phyloP scores from a whole-genome alignment of 257 asterid genomes.

The Ligustrum vulgare region DNA sequence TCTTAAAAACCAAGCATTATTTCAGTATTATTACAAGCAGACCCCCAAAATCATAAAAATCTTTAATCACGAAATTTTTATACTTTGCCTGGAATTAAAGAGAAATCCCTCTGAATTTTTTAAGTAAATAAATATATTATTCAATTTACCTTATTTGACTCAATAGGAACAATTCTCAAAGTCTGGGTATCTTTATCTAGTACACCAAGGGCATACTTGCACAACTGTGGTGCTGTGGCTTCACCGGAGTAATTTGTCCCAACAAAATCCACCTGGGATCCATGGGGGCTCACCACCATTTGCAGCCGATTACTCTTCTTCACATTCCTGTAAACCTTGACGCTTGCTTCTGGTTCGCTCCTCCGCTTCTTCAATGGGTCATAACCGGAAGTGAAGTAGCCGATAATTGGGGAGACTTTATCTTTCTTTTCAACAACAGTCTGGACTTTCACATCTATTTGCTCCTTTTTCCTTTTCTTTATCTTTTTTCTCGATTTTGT shows the following conservation, averaged over 20 bases:
- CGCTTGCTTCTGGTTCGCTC: constrained; percentile 13
- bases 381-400: constrained; percentile 65
- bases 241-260: constrained; percentile 78
- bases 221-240: constrained; percentile 61
- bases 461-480: neutral
- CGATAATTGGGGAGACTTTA: constrained; percentile 53
- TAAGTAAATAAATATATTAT: too few species aligned
- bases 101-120: too few species aligned
- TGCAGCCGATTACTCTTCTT: constrained; percentile 50
- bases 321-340: constrained; percentile 44
- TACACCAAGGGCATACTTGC: constrained; percentile 68
- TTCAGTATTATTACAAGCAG: too few species aligned
- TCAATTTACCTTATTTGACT: constrained; percentile 48
- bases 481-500: neutral
- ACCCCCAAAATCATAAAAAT: too few species aligned
- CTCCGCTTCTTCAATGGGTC: constrained; percentile 39
- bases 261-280: constrained; percentile 56
- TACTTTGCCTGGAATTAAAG: too few species aligned
- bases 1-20: neutral
- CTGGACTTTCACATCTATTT: constrained; percentile 34
- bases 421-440: constrained; percentile 38
- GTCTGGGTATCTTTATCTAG: constrained; percentile 61
- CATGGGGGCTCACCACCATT: constrained; percentile 56
- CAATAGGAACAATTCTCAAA: constrained; percentile 65
- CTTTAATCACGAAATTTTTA: too few species aligned